Evolutionary conservation across 768 basidiomycete genomes (phyloP).

Genomic region (Saitozyma podzolica): DNA sequence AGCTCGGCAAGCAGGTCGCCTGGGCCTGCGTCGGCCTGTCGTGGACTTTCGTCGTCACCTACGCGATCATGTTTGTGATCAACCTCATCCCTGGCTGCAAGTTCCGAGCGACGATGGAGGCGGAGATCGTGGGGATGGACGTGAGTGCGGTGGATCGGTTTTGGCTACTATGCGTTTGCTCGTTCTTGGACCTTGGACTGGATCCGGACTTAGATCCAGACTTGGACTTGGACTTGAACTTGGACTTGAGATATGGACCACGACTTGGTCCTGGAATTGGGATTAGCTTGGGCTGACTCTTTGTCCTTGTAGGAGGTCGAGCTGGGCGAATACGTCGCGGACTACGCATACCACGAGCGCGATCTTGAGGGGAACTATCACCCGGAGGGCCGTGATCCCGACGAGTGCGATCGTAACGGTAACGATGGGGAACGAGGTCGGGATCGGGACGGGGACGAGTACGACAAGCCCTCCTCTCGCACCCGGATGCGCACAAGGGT

Average conservation of each 20-base stretch:
- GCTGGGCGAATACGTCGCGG: constrained; percentile 49
- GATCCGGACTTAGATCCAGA: no score
- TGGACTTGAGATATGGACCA: no score
- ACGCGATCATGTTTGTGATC: constrained; percentile 60
- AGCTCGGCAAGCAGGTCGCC: constrained; percentile 80
- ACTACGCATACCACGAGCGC: constrained; percentile 48
- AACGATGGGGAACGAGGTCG: background rate
- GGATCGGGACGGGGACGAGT: background rate
- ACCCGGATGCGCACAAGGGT: background rate
- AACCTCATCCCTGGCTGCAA: constrained; percentile 77
- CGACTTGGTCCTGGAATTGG: background rate
- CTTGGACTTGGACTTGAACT: background rate
- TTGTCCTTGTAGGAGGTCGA: constrained; percentile 37
- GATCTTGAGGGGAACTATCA: constrained; percentile 44
- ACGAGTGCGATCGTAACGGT: background rate
- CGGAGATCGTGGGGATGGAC: constrained; percentile 74
- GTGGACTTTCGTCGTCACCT: constrained; percentile 53
- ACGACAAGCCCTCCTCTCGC: background rate
- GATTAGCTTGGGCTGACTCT: background rate
- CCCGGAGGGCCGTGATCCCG: background rate
- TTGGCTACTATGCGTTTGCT: background rate
- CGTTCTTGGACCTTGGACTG: no score
- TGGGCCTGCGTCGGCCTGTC: constrained; percentile 50
- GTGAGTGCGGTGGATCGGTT: constrained; percentile 23
- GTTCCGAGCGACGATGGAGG: constrained; percentile 60